Evolutionary conservation across 106 monocot species (phyloP), one percentile per base, ranked within the genome.

Genomic region (Phalaenopsis aphrodite): DNA sequence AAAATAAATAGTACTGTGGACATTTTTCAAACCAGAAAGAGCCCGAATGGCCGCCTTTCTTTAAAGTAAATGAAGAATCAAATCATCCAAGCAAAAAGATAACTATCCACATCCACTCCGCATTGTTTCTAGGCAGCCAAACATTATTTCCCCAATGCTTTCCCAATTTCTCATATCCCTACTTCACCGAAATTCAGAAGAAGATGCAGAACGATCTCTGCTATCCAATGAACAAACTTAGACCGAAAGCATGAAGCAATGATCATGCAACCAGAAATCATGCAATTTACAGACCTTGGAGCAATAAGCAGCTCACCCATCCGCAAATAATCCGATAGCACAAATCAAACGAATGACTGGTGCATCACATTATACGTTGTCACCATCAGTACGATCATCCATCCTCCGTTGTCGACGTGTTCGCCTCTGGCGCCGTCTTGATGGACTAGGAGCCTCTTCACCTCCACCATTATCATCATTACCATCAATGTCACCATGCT

Each of bases 391-490:
- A 37, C 65, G 75, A 2, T 79, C 79, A 5, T 75, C n/a, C 75
- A 84, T 11, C 56, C 47, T 75, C 61, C 65, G 58, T 0, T 21
- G 79, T 6, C 79, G 23, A 5, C 84, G 14, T 24, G 43, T 61
- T 57, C 75, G 71, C 23, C 79, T 16, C 17, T 19, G 78, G n/a
- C 65, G 75, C 38, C 7, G 78, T 58, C 78, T 41, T 2, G 67
- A 58, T 5, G 46, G 1, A 39, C 16, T 42, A 58, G 37, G 18
- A 42, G 65, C 30, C 1, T 18, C 56, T 24, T 80, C 80, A 41
- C 47, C 78, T 74, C 74, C 42, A 43, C 57, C 41, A 49, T 48
- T n/a, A 79, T 69, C 47, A 16, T 83, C 80, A 80, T 23, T 76
- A 11, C 78, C 81, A 57, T 69, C 71, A 30, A 30, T 71, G 73